A percentile compares a stretch with the other conserved stretches of the same genome.
Evolutionary conservation across 371 early-diverging fungal genomes (phyloP).

Genomic region (Globomyces sp.): DNA sequence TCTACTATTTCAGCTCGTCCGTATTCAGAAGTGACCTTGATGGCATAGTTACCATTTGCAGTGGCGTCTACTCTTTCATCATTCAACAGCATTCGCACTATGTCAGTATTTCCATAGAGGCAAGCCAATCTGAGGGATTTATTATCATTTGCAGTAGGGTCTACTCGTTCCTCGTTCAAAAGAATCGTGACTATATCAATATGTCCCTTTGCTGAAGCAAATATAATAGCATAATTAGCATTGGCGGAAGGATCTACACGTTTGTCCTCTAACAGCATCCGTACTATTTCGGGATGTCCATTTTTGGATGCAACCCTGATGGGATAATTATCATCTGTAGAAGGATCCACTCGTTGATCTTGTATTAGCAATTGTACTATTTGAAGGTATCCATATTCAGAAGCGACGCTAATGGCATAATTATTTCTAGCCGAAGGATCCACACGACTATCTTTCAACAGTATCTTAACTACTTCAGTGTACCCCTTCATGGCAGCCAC

Average conservation of each 20-base stretch:
- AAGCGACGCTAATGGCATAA: constrained; percentile 12
- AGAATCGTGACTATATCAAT: constrained; percentile 15
- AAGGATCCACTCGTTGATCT: neutral
- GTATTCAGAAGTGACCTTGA: neutral
- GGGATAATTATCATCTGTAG: neutral
- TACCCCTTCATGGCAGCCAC: neutral
- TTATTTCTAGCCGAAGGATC: constrained; percentile 7
- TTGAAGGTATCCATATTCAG: neutral
- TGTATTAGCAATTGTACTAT: neutral
- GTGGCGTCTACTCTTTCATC: constrained; percentile 9
- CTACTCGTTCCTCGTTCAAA: constrained; percentile 12
- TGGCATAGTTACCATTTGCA: neutral
- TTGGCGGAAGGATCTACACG: constrained; percentile 15
- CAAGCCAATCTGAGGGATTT: constrained; percentile 21
- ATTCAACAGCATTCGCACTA: neutral
- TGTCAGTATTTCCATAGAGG: constrained; percentile 16
- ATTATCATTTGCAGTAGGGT: constrained; percentile 18
- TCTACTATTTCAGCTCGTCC: neutral
- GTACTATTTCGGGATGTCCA: neutral
- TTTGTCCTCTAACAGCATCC: neutral
- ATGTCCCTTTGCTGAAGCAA: constrained; percentile 17
- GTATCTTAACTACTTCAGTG: constrained; percentile 9
- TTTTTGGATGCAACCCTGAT: neutral
- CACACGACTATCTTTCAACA: constrained; percentile 21
- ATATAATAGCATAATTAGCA: constrained; percentile 10